A percentile compares a stretch with the other conserved stretches of the same genome.
phyloP scores from a whole-genome alignment of 176 grass and related monocot species.

The Aegilops sharonensis region DNA sequence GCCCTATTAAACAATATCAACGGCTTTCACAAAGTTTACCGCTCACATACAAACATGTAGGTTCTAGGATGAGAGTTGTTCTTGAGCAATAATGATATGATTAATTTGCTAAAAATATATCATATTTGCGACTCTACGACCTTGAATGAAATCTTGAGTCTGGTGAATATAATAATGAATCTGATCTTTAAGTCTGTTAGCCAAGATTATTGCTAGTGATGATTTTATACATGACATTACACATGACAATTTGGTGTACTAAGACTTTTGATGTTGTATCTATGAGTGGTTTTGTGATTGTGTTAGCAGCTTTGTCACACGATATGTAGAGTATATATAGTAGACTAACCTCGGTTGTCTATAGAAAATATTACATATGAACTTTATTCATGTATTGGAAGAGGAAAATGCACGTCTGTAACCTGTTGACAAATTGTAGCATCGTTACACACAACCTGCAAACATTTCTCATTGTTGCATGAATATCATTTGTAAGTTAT shows the following conservation, averaged over 20 bases:
- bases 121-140: neutral
- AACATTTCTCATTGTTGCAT: neutral
- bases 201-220: neutral
- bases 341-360: neutral
- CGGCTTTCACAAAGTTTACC: neutral
- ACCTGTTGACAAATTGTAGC: neutral
- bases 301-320: neutral
- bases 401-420: neutral
- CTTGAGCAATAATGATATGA: neutral
- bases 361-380: neutral
- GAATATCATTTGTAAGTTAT: neutral
- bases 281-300: neutral
- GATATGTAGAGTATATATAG: neutral
- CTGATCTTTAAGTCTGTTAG: neutral
- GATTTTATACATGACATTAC: neutral
- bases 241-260: neutral
- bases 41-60: no score
- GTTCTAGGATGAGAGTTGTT: neutral
- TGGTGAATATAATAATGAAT: neutral
- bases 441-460: neutral
- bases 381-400: neutral
- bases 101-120: no score
- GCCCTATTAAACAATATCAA: neutral
- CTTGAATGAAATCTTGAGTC: neutral
- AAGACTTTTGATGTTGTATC: neutral